Evolutionary conservation across 1,284 basidiomycete genomes (phyloP).

Genomic region (Ganoderma leucocontextum): DNA sequence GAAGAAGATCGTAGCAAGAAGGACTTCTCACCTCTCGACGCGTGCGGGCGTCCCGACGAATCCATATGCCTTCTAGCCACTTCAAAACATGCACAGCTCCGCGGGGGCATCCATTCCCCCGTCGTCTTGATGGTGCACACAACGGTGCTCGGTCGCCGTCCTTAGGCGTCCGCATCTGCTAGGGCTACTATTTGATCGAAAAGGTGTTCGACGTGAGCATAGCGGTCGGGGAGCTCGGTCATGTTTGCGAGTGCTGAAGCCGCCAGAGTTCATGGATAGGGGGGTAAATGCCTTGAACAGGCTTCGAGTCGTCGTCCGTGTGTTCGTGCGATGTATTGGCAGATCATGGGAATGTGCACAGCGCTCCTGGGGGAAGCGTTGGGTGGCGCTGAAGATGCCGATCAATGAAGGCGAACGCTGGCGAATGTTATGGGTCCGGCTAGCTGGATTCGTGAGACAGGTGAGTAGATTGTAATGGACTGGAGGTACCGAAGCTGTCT

Average conservation of each 20-base stretch:
- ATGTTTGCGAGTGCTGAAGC: conserved; percentile 20
- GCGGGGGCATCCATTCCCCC: conserved; percentile 12
- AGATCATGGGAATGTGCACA: conserved; percentile 8
- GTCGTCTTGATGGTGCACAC: conserved; percentile 17
- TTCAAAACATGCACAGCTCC: conserved; percentile 8
- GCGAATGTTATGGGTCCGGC: no score
- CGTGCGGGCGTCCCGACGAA: conserved; percentile 10
- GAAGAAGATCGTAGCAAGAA: conserved; percentile 26
- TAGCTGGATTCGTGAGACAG: neutral
- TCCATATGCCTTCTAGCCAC: neutral
- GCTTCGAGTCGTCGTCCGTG: conserved; percentile 2
- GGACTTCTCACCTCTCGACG: conserved; percentile 25
- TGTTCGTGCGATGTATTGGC: neutral
- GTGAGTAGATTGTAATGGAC: neutral
- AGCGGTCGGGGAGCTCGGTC: conserved; percentile 21
- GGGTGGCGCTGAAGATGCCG: neutral
- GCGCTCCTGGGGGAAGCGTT: neutral
- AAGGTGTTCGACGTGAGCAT: conserved; percentile 14
- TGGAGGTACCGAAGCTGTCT: neutral
- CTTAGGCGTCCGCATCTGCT: conserved; percentile 11
- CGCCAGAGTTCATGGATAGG: conserved; percentile 16
- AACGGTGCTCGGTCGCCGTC: conserved; percentile 12
- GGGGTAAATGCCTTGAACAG: neutral
- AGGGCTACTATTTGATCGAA: conserved; percentile 23
- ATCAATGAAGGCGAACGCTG: neutral